phyloP scores from a whole-genome alignment of 768 basidiomycete genomes.

The Clitopilus hobsonii region DNA sequence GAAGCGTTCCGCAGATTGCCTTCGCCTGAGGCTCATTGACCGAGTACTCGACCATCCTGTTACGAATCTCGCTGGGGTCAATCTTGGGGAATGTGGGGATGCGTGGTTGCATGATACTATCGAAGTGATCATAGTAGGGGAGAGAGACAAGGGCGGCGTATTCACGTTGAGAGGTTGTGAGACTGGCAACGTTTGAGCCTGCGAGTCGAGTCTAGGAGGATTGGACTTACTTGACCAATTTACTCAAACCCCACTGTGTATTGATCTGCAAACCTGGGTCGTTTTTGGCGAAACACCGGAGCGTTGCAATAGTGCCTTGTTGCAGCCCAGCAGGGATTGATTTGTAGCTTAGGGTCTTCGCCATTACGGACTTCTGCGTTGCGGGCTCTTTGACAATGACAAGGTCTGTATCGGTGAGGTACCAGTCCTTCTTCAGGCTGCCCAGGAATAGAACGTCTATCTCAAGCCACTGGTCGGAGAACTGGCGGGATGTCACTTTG shows the following conservation, averaged over 20 bases:
- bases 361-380: conserved; percentile 55
- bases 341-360: conserved; percentile 47
- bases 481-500: conserved; percentile 64
- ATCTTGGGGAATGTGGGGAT: conserved; percentile 43
- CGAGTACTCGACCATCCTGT: conserved; percentile 62
- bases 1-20: conserved; percentile 76
- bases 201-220: background rate
- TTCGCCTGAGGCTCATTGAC: conserved; percentile 94
- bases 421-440: conserved; percentile 64
- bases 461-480: conserved; percentile 80
- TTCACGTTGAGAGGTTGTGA: conserved; percentile 90
- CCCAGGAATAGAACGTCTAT: conserved; percentile 63
- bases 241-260: conserved; percentile 69
- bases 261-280: conserved; percentile 64
- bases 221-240: conserved; percentile 70
- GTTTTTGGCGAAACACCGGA: conserved; percentile 48
- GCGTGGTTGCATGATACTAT: conserved; percentile 67
- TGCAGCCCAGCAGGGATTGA: conserved; percentile 40
- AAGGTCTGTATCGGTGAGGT: conserved; percentile 76
- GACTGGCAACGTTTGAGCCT: conserved; percentile 37
- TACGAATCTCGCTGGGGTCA: conserved; percentile 47
- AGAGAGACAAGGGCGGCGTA: conserved; percentile 82
- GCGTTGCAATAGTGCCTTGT: conserved; percentile 47
- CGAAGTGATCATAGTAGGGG: conserved; percentile 74
- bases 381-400: conserved; percentile 67